Evolutionary conservation across 805 yeast species (phyloP).

Genomic region (Candida boleticola): DNA sequence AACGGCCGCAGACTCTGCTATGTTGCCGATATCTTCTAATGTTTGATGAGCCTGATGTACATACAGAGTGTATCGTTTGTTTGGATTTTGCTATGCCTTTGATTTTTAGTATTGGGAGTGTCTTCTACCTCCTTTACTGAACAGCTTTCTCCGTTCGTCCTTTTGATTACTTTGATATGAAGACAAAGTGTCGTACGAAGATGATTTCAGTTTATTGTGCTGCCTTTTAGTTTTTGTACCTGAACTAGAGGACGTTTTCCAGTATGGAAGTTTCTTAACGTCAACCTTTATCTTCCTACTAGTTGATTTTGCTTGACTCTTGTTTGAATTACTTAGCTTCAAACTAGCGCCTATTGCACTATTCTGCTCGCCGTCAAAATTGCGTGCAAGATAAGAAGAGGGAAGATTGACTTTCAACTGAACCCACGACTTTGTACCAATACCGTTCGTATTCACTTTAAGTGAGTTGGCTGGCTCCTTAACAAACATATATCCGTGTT

Average conservation of each 20-base stretch:
- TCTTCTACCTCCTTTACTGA: no score
- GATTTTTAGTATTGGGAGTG: no score
- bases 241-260: constrained; percentile 22
- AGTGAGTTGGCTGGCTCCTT: constrained; percentile 27
- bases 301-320: not conserved
- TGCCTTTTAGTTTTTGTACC: constrained; percentile 1
- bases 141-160: no score
- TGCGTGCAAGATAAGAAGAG: not conserved
- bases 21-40: no score
- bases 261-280: constrained; percentile 20
- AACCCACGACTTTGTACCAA: constrained; percentile 22
- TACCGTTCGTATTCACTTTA: constrained; percentile 23
- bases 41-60: no score
- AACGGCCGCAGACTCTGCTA: no score
- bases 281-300: constrained; percentile 23
- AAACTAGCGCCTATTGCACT: no score
- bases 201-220: not conserved
- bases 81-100: no score
- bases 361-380: not conserved
- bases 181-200: no score
- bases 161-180: no score
- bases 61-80: no score
- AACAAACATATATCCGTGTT: constrained; percentile 34
- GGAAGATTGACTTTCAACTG: constrained; percentile 21
- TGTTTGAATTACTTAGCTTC: not conserved